phyloP scores from a whole-genome alignment of 495 filamentous ascomycete genomes.

The Margaritispora aquatica region DNA sequence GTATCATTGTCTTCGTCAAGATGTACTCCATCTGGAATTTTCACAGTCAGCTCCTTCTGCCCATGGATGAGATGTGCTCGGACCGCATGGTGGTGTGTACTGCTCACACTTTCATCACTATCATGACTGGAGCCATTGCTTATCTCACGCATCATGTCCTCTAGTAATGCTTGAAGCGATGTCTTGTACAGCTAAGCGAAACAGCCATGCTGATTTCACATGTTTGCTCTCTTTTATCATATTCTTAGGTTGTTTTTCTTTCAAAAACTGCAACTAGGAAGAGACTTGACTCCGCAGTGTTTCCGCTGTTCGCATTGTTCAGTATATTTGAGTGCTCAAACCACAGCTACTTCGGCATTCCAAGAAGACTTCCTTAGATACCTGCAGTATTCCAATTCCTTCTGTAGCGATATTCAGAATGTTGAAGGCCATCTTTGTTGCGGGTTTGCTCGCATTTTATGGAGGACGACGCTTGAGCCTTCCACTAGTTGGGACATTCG shows the following conservation, averaged over 20 bases:
- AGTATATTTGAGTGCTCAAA: too few species aligned
- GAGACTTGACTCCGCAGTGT: too few species aligned
- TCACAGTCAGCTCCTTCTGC: not conserved
- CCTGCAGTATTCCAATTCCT: not conserved
- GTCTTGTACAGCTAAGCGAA: not conserved
- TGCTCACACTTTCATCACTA: not conserved
- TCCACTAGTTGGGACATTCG: not conserved
- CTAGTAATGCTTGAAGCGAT: not conserved
- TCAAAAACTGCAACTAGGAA: too few species aligned
- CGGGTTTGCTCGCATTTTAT: not conserved
- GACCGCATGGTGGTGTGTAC: not conserved
- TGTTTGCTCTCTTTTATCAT: too few species aligned
- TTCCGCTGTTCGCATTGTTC: too few species aligned
- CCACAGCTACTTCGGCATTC: too few species aligned
- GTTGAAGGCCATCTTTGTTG: not conserved
- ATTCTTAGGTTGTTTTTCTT: too few species aligned
- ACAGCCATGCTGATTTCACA: not conserved
- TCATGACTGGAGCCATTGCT: not conserved
- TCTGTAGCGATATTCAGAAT: not conserved
- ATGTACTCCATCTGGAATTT: too few species aligned
- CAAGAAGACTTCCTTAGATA: not conserved
- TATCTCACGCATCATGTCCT: not conserved
- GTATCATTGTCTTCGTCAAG: too few species aligned
- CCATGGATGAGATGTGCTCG: not conserved
- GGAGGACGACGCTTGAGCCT: not conserved